Evolutionary conservation across 192 early-diverging fungal species (phyloP).

Genomic region (Coemansia sp.): DNA sequence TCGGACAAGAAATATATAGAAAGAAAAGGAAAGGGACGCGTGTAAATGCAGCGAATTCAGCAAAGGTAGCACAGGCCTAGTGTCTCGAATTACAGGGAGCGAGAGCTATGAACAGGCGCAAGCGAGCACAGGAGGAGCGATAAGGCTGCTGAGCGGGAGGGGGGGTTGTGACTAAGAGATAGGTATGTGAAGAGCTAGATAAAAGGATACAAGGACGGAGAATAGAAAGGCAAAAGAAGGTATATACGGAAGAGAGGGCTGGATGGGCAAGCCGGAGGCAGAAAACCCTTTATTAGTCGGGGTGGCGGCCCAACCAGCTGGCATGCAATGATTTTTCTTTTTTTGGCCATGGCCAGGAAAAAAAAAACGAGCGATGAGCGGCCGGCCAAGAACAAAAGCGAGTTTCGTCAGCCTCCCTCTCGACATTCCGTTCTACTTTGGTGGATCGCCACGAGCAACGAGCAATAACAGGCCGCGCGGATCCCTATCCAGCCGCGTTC

Average conservation of each 20-base stretch:
- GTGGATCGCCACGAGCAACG: background rate
- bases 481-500: slow-evolving; percentile 1
- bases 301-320: background rate
- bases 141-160: background rate
- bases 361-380: background rate
- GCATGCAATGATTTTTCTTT: background rate
- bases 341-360: background rate
- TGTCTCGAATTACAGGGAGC: slow-evolving; percentile 1
- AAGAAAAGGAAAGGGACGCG: background rate
- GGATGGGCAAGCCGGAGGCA: background rate
- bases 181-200: background rate
- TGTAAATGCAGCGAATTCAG: slow-evolving; percentile 11
- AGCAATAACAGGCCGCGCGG: background rate
- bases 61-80: background rate
- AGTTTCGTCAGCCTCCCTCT: background rate
- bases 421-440: background rate
- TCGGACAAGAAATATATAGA: background rate
- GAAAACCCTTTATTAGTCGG: background rate
- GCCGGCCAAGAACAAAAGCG: background rate
- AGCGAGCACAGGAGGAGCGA: background rate
- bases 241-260: slow-evolving; percentile 2
- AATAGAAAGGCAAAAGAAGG: slow-evolving; percentile 6
- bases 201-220: background rate
- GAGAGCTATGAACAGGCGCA: background rate
- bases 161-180: background rate